Percentiles rank a stretch among this genome's conserved stretches.
phyloP scores from a whole-genome alignment of 2,329 filamentous ascomycete genomes.

The Fusarium subtropicale region DNA sequence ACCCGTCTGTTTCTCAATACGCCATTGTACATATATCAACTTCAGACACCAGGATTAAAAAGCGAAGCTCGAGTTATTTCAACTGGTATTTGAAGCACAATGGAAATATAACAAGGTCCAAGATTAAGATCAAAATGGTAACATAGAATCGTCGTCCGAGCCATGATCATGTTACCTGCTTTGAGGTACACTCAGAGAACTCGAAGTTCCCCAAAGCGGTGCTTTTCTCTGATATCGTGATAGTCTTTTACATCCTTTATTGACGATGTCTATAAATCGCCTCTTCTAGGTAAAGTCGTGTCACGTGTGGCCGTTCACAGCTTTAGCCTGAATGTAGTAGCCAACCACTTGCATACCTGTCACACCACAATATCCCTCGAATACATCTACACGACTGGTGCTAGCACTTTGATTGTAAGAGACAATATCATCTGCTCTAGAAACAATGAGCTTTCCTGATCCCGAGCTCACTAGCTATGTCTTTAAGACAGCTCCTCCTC shows the following conservation, averaged over 20 bases:
- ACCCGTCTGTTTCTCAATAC: no score
- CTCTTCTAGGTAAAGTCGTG: not conserved
- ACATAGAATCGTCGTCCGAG: no score
- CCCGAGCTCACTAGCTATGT: constrained; percentile 42
- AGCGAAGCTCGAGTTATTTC: not conserved
- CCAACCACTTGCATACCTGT: not conserved
- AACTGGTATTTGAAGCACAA: no score
- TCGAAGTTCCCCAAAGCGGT: not conserved
- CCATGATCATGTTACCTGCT: not conserved
- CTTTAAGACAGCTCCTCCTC: constrained; percentile 51
- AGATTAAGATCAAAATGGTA: not conserved
- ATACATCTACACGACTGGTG: not conserved
- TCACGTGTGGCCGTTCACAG: constrained; percentile 16
- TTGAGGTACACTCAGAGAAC: not conserved
- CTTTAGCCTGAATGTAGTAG: constrained; percentile 26
- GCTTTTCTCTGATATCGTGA: not conserved
- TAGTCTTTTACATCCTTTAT: not conserved
- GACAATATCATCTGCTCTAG: no score
- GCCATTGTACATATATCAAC: not conserved
- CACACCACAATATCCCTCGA: not conserved
- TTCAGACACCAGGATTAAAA: not conserved
- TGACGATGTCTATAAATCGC: not conserved
- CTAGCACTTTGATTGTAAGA: not conserved
- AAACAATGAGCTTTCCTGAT: constrained; percentile 33
- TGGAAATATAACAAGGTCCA: not conserved